Evolutionary conservation across 139 green algal species (phyloP).

Genomic region (Coelastrella sp.): DNA sequence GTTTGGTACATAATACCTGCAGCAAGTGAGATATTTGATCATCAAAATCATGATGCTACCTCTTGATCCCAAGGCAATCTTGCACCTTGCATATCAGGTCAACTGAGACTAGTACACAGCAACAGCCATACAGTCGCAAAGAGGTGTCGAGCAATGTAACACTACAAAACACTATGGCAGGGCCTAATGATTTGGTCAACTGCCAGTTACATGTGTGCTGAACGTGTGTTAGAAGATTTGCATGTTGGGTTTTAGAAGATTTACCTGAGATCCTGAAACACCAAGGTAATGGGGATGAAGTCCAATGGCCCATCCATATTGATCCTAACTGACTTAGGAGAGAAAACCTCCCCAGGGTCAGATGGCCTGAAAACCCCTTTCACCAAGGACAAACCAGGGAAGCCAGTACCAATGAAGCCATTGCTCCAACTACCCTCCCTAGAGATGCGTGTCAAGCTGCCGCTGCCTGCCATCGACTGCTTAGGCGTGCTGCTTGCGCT

Average conservation of each 20-base stretch:
- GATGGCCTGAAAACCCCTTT: constrained; percentile 2
- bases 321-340: constrained; percentile 7
- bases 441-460: not conserved
- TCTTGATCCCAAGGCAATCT: too few relatives aligned
- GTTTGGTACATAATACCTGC: constrained; percentile 75
- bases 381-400: not conserved
- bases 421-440: constrained; percentile 15
- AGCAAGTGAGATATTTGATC: not conserved
- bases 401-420: not conserved
- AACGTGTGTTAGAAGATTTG: too few relatives aligned
- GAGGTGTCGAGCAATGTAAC: not conserved
- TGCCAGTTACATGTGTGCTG: too few relatives aligned
- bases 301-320: constrained; percentile 49
- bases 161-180: too few relatives aligned
- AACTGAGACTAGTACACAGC: not conserved
- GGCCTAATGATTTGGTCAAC: too few relatives aligned
- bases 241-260: too few relatives aligned
- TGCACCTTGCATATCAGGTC: not conserved
- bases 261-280: constrained; percentile 69
- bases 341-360: constrained; percentile 30
- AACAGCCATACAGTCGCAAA: not conserved
- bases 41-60: too few relatives aligned
- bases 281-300: constrained; percentile 76
- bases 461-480: not conserved
- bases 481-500: not conserved